phyloP scores from a whole-genome alignment of 139 green algal genomes.

The Pleodorina starrii region DNA sequence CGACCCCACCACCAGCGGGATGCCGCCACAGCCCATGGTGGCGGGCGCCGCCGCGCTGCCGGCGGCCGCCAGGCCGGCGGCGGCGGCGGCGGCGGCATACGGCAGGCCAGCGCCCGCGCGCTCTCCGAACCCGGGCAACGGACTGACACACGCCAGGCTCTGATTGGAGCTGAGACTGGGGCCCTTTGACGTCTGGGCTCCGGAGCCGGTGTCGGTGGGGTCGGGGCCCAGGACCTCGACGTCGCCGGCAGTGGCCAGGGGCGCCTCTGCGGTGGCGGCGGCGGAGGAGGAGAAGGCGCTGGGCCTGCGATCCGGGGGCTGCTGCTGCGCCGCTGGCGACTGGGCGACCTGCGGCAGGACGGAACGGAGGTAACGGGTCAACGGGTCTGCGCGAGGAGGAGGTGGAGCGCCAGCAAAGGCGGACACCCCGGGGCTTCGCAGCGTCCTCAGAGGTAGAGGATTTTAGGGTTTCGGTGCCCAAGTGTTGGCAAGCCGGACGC shows the following conservation, averaged over 20 bases:
- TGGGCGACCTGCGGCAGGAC: neutral
- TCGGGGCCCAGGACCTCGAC: slow-evolving; percentile 38
- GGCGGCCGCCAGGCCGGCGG: neutral
- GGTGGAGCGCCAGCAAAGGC: too few relatives aligned
- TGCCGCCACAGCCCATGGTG: slow-evolving; percentile 38
- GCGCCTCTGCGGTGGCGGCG: neutral
- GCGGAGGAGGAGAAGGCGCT: neutral
- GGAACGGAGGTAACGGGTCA: too few relatives aligned
- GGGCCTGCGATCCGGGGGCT: neutral
- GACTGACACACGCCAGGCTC: slow-evolving; percentile 15
- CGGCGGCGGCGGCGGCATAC: neutral
- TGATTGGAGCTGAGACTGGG: neutral
- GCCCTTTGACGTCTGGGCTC: neutral
- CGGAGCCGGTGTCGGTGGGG: neutral
- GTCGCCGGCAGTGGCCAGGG: slow-evolving; percentile 2
- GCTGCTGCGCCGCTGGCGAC: neutral
- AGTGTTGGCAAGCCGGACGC: too few relatives aligned
- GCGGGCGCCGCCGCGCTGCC: slow-evolving; percentile 21
- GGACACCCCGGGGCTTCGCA: too few relatives aligned
- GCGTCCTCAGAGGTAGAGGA: too few relatives aligned
- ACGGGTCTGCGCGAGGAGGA: too few relatives aligned
- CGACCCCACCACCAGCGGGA: slow-evolving; percentile 33
- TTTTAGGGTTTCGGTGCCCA: too few relatives aligned
- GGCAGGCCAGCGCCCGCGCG: neutral
- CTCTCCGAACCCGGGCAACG: slow-evolving; percentile 37